A percentile compares a stretch with the other conserved stretches of the same genome.
Conservation (phyloP, 176 grass and related monocot genomes). For the Melocanna baccifera region DNA sequence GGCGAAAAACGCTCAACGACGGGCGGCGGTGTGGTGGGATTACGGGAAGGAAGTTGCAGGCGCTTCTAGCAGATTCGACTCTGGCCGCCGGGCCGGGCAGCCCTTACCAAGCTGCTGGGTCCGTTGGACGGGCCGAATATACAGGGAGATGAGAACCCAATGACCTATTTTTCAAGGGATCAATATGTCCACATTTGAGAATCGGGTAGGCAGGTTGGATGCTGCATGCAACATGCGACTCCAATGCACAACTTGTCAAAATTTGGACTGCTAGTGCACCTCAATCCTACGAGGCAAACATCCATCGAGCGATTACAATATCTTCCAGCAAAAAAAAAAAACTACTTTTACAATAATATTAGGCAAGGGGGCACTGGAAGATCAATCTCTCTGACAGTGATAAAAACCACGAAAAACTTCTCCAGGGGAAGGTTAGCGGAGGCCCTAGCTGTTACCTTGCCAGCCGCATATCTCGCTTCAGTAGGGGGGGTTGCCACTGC, state of each 20-base stretch:
- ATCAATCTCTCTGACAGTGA: neutral
- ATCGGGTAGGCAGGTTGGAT: neutral
- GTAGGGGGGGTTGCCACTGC: neutral
- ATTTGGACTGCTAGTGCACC: neutral
- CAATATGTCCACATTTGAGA: too few species aligned
- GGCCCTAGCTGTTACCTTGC: neutral
- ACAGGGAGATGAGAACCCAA: neutral
- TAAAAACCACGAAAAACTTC: neutral
- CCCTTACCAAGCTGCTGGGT: too few species aligned
- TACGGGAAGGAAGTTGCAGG: neutral
- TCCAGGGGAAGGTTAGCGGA: neutral
- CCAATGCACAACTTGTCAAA: neutral
- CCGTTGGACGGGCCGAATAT: too few species aligned
- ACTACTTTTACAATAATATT: neutral
- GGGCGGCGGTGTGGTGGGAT: neutral
- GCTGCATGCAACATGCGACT: neutral
- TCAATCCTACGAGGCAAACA: neutral
- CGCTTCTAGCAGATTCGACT: neutral
- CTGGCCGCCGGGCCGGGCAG: too few species aligned
- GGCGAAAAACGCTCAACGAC: neutral
- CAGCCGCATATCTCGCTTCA: neutral
- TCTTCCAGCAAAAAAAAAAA: neutral
- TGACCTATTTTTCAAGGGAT: too few species aligned
- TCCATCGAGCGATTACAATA: neutral
- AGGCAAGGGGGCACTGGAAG: neutral